Base-by-base conservation (phyloP, 2,329 filamentous ascomycete species). In the Sporothrix luriei region DNA sequence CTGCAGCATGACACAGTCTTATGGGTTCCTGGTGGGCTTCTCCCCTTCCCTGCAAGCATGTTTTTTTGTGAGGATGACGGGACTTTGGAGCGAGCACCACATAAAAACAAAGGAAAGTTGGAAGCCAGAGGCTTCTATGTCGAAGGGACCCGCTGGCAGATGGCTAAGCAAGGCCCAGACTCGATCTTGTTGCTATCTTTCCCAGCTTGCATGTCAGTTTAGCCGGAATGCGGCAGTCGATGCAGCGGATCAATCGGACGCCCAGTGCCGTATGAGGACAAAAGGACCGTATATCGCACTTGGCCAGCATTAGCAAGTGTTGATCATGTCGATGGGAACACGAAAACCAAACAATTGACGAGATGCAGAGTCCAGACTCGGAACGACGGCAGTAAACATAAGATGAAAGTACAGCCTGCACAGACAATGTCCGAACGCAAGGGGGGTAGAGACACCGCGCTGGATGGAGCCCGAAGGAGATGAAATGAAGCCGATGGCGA, bases 371-470 rank as follows among this genome's bases (percentile, higher is more conserved):
- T 54, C 51, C 51, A 54, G 51, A 54, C 29, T 24, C 24, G 29
- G 24, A 62, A 62, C 59, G 43, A 46, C 51, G 7, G 46, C 46
- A 55, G 51, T 55, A 67, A 55, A 67, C 65, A 67, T n/a, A 66
- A 40, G 21, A 51, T 46, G 13, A 19, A 38, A 11, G 21, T 11
- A 59, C 21, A 24, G 13, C 24, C 26, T 57, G 66, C 43, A 61
- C 46, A 61, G 54, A 68, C 66, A 48, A 57, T 61, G 66, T 59
- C 52, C 52, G 43, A 68, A 68, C 43, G 66, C 66, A 57, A 68
- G 33, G 62, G 62, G 54, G 46, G 24, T 5, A 57, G 40, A 59
- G 6, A 68, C 38, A 61, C 24, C 24, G 55, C 55, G 55, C 29
- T 33, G 33, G 16, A 59, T 59, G 55, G 55, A 61, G 55, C 54